Evolutionary conservation across 768 basidiomycete genomes (phyloP).

Genomic region (Boletus rubropictus): DNA sequence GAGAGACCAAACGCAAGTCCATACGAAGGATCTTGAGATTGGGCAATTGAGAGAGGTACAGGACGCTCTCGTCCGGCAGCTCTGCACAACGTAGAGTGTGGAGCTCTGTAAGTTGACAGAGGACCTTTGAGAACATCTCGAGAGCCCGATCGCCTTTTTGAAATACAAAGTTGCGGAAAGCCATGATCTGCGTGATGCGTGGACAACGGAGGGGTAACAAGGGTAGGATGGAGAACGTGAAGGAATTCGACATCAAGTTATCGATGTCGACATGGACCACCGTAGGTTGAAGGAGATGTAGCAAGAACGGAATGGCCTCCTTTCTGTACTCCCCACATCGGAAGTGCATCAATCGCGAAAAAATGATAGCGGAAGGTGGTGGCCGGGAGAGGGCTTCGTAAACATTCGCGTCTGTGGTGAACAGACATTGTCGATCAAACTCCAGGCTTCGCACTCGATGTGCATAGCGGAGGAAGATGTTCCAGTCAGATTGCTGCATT

Average conservation of each 20-base stretch:
- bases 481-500: constrained; percentile 23
- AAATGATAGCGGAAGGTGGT: constrained; percentile 15
- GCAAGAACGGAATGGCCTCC: constrained; percentile 21
- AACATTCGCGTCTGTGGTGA: constrained; percentile 20
- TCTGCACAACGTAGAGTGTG: constrained; percentile 25
- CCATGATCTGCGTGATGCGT: constrained; percentile 25
- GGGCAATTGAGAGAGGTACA: constrained; percentile 19
- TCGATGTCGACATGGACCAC: constrained; percentile 27
- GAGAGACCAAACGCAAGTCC: constrained; percentile 22
- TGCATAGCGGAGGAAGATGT: constrained; percentile 26
- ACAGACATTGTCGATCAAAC: constrained; percentile 25
- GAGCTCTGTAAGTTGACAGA: constrained; percentile 20
- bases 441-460: constrained; percentile 29
- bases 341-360: constrained; percentile 26
- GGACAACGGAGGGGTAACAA: constrained; percentile 20
- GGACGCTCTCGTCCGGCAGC: constrained; percentile 20
- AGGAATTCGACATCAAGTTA: constrained; percentile 24
- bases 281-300: constrained; percentile 22
- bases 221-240: constrained; percentile 16
- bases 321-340: constrained; percentile 24
- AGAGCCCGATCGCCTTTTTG: constrained; percentile 23
- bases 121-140: constrained; percentile 20
- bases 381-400: constrained; percentile 15
- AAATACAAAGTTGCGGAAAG: constrained; percentile 26
- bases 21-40: constrained; percentile 23